Percentiles rank a stretch among this genome's conserved stretches.
These are phyloP conservation scores for Achaetomium macrosporum DNA, from an alignment of 2,329 filamentous ascomycete genomes.

Conservation along the genomic window DNA sequence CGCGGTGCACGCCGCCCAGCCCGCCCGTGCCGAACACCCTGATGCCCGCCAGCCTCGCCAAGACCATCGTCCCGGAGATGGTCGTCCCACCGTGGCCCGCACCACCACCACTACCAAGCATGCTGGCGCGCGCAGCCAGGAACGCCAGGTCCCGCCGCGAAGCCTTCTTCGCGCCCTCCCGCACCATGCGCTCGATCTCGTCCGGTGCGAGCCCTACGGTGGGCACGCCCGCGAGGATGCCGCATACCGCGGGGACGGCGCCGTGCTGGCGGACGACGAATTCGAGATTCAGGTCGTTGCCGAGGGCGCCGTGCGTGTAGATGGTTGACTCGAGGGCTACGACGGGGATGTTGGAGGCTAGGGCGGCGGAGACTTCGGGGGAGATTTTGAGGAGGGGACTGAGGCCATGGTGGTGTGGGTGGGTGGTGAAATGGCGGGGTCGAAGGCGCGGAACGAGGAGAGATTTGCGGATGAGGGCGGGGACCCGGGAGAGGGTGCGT, in stretches of 20 bases:
- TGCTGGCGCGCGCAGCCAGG: constrained; percentile 54
- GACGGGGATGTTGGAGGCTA: constrained; percentile 69
- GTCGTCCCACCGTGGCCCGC: constrained; percentile 85
- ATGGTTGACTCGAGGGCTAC: constrained; percentile 95
- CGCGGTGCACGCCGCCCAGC: constrained; percentile 88
- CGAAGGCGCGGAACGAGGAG: constrained; percentile 1
- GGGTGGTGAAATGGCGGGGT: constrained; percentile 18
- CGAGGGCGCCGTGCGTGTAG: constrained; percentile 88
- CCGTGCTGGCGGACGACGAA: constrained; percentile 75
- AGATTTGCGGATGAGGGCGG: neutral
- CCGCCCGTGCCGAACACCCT: constrained; percentile 92
- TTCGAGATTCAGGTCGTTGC: constrained; percentile 65
- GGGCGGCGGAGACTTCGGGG: constrained; percentile 74
- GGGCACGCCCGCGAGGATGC: constrained; percentile 76
- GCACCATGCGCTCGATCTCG: constrained; percentile 69
- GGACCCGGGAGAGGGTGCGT: constrained; percentile 7
- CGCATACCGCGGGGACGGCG: constrained; percentile 84
- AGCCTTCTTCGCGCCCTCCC: constrained; percentile 69
- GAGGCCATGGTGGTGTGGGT: constrained; percentile 8
- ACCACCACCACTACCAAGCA: constrained; percentile 39
- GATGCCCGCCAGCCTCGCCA: constrained; percentile 82
- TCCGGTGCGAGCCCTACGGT: constrained; percentile 68
- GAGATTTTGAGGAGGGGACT: constrained; percentile 60
- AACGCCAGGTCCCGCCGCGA: constrained; percentile 84
- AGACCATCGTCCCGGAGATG: constrained; percentile 85